A percentile compares a stretch with the other conserved stretches of the same genome.
Evolutionary conservation across 371 early-diverging fungal genomes (phyloP).

Genomic region (Apophysomyces sp.): DNA sequence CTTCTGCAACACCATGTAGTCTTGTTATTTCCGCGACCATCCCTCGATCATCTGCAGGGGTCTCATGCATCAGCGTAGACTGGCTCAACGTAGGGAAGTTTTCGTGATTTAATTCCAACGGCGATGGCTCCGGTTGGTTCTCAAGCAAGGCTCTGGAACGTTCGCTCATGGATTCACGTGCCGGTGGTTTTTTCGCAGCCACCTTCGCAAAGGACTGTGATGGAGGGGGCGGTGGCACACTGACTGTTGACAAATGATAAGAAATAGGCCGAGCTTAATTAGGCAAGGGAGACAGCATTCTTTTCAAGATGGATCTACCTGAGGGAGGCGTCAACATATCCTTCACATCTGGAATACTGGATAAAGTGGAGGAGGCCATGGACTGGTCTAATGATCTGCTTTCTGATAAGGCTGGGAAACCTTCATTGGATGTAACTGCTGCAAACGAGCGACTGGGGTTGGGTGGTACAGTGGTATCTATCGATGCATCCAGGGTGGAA

Average conservation of each 20-base stretch:
- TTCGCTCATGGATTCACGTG: slow-evolving; percentile 9
- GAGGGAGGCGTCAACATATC: slow-evolving; percentile 38
- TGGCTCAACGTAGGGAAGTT: slow-evolving; percentile 40
- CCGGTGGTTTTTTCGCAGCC: slow-evolving; percentile 32
- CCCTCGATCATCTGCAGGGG: slow-evolving; percentile 26
- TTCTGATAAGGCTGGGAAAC: slow-evolving; percentile 28
- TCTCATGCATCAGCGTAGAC: slow-evolving; percentile 28
- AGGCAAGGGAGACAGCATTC: neutral
- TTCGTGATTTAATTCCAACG: slow-evolving; percentile 20
- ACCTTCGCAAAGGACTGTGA: slow-evolving; percentile 40
- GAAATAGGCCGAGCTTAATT: neutral
- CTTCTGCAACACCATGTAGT: slow-evolving; percentile 18
- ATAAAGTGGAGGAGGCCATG: slow-evolving; percentile 13
- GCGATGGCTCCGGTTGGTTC: slow-evolving; percentile 6
- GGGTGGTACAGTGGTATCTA: slow-evolving; percentile 30
- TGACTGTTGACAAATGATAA: slow-evolving; percentile 10
- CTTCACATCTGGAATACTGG: slow-evolving; percentile 40
- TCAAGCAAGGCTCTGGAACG: neutral
- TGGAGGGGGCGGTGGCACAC: slow-evolving; percentile 34
- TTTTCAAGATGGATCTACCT: neutral
- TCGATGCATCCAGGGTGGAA: neutral
- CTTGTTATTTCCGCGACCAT: slow-evolving; percentile 30
- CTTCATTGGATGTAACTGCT: slow-evolving; percentile 34
- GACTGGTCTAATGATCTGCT: slow-evolving; percentile 3
- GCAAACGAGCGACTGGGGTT: slow-evolving; percentile 45